phyloP scores from a whole-genome alignment of 768 basidiomycete genomes.

The Mycena metata region DNA sequence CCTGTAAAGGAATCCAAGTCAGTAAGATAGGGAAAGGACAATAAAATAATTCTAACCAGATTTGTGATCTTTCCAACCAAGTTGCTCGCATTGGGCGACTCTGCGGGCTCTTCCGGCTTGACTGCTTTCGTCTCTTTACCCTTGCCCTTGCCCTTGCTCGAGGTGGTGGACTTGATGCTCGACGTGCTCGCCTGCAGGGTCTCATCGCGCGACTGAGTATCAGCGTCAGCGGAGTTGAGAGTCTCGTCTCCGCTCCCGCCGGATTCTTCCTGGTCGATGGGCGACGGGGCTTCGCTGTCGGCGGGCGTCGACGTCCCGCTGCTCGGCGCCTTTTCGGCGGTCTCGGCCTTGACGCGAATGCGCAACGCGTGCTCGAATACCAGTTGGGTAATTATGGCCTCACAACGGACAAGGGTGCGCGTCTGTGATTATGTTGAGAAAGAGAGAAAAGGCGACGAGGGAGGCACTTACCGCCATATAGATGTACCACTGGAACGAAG shows the following conservation, averaged over 20 bases:
- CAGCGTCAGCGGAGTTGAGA: constrained; percentile 15
- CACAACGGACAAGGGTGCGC: constrained; percentile 62
- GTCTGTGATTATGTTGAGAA: constrained; percentile 58
- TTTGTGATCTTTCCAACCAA: constrained; percentile 85
- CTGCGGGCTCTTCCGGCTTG: constrained; percentile 29
- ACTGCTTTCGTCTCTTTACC: constrained; percentile 21
- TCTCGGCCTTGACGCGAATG: constrained; percentile 72
- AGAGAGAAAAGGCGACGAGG: constrained; percentile 43
- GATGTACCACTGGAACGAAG: constrained; percentile 70
- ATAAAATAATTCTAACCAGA: constrained; percentile 71
- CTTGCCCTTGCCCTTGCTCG: constrained; percentile 36
- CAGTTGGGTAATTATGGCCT: constrained; percentile 61
- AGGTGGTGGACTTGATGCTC: constrained; percentile 37
- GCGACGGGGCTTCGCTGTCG: constrained; percentile 23
- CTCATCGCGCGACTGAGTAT: constrained; percentile 29
- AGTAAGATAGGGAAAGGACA: not conserved
- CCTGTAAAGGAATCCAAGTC: no score
- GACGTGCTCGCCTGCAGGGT: constrained; percentile 35
- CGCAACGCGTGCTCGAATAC: constrained; percentile 67
- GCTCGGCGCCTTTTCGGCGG: constrained; percentile 27
- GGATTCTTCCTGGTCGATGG: constrained; percentile 23
- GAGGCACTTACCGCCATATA: constrained; percentile 54
- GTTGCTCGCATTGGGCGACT: constrained; percentile 51
- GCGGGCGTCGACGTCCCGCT: constrained; percentile 33
- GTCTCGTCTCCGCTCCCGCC: constrained; percentile 32